Percentiles rank a stretch among this genome's conserved stretches.
phyloP scores from a whole-genome alignment of 169 alveolate genomes.

The Theileria annulata region DNA sequence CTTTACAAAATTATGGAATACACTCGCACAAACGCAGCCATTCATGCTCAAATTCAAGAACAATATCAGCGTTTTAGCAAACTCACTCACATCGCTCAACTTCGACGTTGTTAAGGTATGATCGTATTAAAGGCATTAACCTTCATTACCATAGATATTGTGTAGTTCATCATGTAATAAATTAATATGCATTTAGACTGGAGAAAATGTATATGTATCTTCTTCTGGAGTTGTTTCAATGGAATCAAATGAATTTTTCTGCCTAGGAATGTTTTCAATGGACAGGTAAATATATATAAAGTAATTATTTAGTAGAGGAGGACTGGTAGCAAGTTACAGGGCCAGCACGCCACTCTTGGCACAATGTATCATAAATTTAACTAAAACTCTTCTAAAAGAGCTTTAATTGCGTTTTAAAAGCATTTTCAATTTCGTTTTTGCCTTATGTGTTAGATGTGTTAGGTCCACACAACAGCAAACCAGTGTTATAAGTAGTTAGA shows the following conservation, averaged over 20 bases:
- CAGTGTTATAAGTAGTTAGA: background rate
- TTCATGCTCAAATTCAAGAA: constrained; percentile 2
- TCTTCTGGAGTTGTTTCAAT: background rate
- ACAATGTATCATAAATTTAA: constrained; percentile 1
- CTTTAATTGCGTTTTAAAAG: background rate
- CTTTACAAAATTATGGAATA: constrained; percentile 24
- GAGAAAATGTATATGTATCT: constrained; percentile 7
- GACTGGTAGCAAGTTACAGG: constrained; percentile 10
- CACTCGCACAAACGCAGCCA: constrained; percentile 17
- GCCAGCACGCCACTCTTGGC: constrained; percentile 2
- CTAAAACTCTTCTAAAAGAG: background rate
- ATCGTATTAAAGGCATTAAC: background rate
- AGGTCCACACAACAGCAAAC: background rate
- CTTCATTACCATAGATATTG: background rate
- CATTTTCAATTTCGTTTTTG: background rate
- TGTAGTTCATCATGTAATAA: background rate
- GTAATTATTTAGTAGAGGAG: background rate
- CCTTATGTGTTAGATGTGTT: background rate
- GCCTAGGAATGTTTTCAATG: constrained; percentile 11
- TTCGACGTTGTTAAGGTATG: constrained; percentile 11
- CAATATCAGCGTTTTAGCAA: background rate
- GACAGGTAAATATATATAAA: constrained; percentile 1
- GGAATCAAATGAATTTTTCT: constrained; percentile 18
- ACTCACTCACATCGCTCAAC: background rate
- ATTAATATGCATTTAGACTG: background rate